These are phyloP conservation scores for Leishmania tarentolae DNA, from an alignment of 208 protist genomes.

Conservation along the genomic window DNA sequence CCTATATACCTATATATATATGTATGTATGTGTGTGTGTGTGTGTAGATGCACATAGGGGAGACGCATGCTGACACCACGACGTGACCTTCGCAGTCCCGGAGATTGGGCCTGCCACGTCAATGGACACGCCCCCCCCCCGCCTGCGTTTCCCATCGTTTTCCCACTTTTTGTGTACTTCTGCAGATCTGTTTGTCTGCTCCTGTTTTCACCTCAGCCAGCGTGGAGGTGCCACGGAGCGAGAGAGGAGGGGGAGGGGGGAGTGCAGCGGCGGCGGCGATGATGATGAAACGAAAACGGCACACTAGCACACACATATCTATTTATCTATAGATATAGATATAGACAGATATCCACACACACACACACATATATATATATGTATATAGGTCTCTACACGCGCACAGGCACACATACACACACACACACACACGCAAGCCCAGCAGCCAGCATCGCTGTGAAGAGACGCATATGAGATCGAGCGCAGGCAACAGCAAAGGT, in stretches of 20 bases:
- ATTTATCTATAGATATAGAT: too few relatives aligned
- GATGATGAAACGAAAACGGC: background rate
- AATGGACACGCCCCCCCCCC: background rate
- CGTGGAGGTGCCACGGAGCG: background rate
- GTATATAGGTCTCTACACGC: too few relatives aligned
- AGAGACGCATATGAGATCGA: too few relatives aligned
- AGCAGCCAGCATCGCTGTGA: too few relatives aligned
- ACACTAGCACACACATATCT: background rate
- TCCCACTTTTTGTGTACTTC: background rate
- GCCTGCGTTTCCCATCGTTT: background rate
- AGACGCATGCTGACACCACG: background rate
- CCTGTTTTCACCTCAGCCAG: background rate
- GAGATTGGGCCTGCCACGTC: background rate
- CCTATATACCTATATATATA: too few relatives aligned
- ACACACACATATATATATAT: background rate
- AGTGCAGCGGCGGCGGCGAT: background rate
- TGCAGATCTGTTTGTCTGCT: background rate
- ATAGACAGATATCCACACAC: background rate
- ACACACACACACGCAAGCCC: too few relatives aligned
- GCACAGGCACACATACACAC: background rate
- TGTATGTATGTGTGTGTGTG: too few relatives aligned
- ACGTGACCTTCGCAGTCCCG: background rate
- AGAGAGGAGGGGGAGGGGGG: too few relatives aligned
- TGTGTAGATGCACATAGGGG: too few relatives aligned
- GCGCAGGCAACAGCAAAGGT: too few relatives aligned